phyloP scores from a whole-genome alignment of 1,284 basidiomycete species.

The Sporisorium scitamineum region DNA sequence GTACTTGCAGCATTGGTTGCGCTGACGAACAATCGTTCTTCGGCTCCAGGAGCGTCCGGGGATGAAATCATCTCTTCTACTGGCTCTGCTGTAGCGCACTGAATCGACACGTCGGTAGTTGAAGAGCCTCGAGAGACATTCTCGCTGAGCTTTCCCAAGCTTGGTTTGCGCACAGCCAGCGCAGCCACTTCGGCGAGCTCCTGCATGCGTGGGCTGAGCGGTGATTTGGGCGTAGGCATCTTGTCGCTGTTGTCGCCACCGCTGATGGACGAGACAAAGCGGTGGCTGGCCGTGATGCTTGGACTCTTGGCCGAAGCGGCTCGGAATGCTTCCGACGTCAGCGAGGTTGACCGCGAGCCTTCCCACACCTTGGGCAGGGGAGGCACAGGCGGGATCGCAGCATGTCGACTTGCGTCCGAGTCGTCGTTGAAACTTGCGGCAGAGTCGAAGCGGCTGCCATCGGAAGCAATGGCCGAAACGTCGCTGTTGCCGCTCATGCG shows the following conservation, averaged over 20 bases:
- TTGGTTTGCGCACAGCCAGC: conserved; percentile 34
- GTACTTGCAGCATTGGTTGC: neutral
- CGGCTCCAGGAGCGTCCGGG: conserved; percentile 3
- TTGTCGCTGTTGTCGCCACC: conserved; percentile 32
- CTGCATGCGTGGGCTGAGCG: conserved; percentile 42
- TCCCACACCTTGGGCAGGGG: conserved; percentile 92
- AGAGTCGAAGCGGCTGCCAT: conserved; percentile 24
- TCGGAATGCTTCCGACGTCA: conserved; percentile 40
- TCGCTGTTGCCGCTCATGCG: conserved; percentile 51
- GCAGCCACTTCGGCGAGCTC: conserved; percentile 48
- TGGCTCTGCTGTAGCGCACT: conserved; percentile 20
- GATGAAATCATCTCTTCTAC: conserved; percentile 32
- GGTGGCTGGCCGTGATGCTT: conserved; percentile 26
- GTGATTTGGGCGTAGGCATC: conserved; percentile 38
- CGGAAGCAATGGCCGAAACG: conserved; percentile 24
- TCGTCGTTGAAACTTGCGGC: conserved; percentile 24
- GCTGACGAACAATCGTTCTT: neutral
- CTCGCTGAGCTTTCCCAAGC: conserved; percentile 24
- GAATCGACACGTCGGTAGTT: conserved; percentile 29
- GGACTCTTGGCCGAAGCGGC: conserved; percentile 32
- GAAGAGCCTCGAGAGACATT: conserved; percentile 28
- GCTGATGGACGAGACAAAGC: conserved; percentile 39
- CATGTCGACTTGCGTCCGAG: conserved; percentile 19
- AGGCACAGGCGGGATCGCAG: conserved; percentile 88
- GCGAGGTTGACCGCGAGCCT: conserved; percentile 77